Percentiles rank a stretch among this genome's conserved stretches.
Evolutionary conservation across 164 flowering plant genomes (phyloP).

Genomic region (grape (Vitis vinifera)): DNA sequence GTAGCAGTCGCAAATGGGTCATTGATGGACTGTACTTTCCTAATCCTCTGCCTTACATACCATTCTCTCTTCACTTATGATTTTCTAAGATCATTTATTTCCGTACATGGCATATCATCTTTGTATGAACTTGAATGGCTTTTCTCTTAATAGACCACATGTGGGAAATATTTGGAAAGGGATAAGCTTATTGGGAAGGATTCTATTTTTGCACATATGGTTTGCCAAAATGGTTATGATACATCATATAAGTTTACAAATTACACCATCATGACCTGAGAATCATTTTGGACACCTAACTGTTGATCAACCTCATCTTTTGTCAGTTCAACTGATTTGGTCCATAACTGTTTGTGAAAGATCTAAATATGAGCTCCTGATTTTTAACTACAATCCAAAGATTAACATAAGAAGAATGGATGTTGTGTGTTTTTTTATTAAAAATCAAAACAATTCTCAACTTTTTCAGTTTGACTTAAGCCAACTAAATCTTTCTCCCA

Average conservation of each 20-base stretch:
- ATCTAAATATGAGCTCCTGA: not conserved
- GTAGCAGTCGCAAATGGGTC: conserved; percentile 56
- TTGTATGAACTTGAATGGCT: not conserved
- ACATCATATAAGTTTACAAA: not conserved
- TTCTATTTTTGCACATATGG: too few relatives aligned
- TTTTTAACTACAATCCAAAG: not conserved
- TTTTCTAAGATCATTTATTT: not conserved
- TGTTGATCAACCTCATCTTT: not conserved
- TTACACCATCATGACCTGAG: not conserved
- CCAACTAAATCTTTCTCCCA: too few relatives aligned
- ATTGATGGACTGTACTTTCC: conserved; percentile 92
- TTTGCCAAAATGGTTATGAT: too few relatives aligned
- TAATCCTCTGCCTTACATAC: conserved; percentile 12
- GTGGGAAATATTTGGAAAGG: not conserved
- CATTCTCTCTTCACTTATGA: not conserved
- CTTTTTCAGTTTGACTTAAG: too few relatives aligned
- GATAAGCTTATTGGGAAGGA: too few relatives aligned
- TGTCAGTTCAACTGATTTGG: not conserved
- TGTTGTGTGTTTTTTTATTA: not conserved
- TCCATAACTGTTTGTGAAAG: not conserved
- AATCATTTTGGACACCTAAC: not conserved
- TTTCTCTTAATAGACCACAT: not conserved
- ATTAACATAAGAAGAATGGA: not conserved
- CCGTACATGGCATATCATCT: not conserved
- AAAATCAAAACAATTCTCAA: too few relatives aligned